Base-by-base conservation (phyloP, 2,329 filamentous ascomycete genomes). In the Aureobasidium leucospermi region DNA sequence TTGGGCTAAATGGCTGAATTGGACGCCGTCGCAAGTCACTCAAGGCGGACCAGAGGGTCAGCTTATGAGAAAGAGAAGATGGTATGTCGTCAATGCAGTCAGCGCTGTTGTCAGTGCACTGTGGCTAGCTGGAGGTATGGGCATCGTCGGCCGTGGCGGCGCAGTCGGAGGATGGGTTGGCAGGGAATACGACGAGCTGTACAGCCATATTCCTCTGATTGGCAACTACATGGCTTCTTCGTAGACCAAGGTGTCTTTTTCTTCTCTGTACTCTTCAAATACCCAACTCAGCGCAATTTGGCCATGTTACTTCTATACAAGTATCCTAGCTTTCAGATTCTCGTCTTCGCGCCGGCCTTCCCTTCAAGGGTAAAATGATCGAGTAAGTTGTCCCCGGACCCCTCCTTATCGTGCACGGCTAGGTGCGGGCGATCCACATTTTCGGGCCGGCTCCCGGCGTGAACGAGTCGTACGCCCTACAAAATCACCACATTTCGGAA, bases 101-200 rank as follows among this genome's bases (percentile, higher is more conserved):
- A 81, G 82, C 0, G 77, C 79, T 0, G 73, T 79, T 0, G 71
- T 87, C 2, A 80, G 85, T 7, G 80, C 75, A 0, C 59, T 91
- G n/a, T 96, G 92, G 92, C 83, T 92, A 55, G 85, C 86, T 0
- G 92, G 92, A 3, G 87, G 89, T 0, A 72, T 96, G 36, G 90
- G 88, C 0, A 78, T 96, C 15, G 84, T 96, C 8, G 90, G 87
- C 2, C 79, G 82, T 63, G 88, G 82, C 1, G 91, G 90, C 0
- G 72, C 78, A 62, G 85, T 84, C 1, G 76, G 81, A 4, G 90
- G 90, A 0, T 96, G 91, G 90, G 79, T 96, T 58, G 90, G 85
- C 2, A 87, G 80, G 65, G 80, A 88, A 52, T 96, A 93, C 73
- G 88, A 96, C 75, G 81, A 84, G 52, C 77, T 96, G 64, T 91